Evolutionary conservation across 1,284 basidiomycete genomes (phyloP).

Genomic region (Thelephora terrestris): DNA sequence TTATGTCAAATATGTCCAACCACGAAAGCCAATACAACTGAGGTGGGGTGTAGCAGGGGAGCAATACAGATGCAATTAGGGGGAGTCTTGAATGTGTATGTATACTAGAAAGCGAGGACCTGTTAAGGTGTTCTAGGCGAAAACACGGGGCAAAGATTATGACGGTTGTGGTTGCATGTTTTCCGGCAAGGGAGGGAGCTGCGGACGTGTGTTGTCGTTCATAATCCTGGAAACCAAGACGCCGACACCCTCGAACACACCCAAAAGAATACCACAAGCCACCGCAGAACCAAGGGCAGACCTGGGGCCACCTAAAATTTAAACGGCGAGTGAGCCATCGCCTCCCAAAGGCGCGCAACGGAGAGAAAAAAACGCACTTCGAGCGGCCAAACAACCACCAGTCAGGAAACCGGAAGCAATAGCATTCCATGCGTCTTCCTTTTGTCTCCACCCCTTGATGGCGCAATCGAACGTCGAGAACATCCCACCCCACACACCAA

Average conservation of each 20-base stretch:
- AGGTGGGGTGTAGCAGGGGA: too few species aligned
- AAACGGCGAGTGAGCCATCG: background rate
- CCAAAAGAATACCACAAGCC: slow-evolving; percentile 93
- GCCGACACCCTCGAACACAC: slow-evolving; percentile 94
- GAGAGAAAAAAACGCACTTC: slow-evolving; percentile 58
- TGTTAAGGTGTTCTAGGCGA: background rate
- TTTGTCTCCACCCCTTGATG: slow-evolving; percentile 94
- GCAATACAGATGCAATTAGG: too few species aligned
- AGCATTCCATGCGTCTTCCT: slow-evolving; percentile 99
- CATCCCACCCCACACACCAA: slow-evolving; percentile 97
- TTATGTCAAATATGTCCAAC: background rate
- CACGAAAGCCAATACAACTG: background rate
- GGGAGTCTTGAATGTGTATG: too few species aligned
- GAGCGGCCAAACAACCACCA: slow-evolving; percentile 89
- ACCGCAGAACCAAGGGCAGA: slow-evolving; percentile 87
- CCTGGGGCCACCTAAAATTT: slow-evolving; percentile 72
- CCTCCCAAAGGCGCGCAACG: slow-evolving; percentile 3
- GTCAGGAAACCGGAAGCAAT: slow-evolving; percentile 98
- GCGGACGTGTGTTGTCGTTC: slow-evolving; percentile 73
- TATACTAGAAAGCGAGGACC: background rate
- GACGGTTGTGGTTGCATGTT: slow-evolving; percentile 21
- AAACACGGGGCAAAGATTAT: slow-evolving; percentile 8
- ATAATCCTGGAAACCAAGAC: slow-evolving; percentile 79
- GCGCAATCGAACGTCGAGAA: slow-evolving; percentile 98
- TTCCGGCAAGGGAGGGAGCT: slow-evolving; percentile 39